phyloP scores from a whole-genome alignment of 2,329 filamentous ascomycete genomes.

The Beauveria bassiana region DNA sequence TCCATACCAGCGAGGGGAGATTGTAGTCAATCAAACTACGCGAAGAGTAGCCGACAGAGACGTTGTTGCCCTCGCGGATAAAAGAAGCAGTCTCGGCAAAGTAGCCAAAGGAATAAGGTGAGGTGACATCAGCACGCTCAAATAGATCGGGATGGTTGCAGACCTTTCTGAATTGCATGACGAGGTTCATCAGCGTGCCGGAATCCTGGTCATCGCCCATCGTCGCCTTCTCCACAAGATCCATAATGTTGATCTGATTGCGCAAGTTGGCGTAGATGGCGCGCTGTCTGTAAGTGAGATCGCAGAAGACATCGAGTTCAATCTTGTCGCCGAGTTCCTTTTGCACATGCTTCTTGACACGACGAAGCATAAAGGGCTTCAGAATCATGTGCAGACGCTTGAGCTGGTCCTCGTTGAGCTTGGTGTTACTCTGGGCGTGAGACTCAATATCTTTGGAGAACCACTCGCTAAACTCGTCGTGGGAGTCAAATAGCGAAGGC shows the following conservation, averaged over 20 bases:
- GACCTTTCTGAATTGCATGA: slow-evolving; percentile 99
- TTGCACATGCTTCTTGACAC: slow-evolving; percentile 99
- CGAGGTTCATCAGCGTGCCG: slow-evolving; percentile 94
- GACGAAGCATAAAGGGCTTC: slow-evolving; percentile 98
- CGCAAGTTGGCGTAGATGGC: slow-evolving; percentile 87
- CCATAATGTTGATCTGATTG: slow-evolving; percentile 98
- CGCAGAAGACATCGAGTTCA: slow-evolving; percentile 90
- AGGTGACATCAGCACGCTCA: slow-evolving; percentile 85
- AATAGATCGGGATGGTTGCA: slow-evolving; percentile 98
- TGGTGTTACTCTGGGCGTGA: slow-evolving; percentile 98
- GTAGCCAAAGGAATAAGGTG: slow-evolving; percentile 73
- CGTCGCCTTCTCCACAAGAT: slow-evolving; percentile 94
- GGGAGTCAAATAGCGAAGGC: slow-evolving; percentile 95
- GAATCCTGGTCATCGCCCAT: slow-evolving; percentile 91
- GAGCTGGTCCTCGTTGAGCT: slow-evolving; percentile 96
- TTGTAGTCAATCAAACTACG: slow-evolving; percentile 79
- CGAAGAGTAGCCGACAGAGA: slow-evolving; percentile 80
- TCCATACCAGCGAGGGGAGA: slow-evolving; percentile 74
- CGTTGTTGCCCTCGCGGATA: slow-evolving; percentile 73
- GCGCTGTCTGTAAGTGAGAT: slow-evolving; percentile 91
- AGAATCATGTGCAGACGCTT: slow-evolving; percentile 97
- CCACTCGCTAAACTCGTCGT: slow-evolving; percentile 90
- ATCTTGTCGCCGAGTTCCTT: slow-evolving; percentile 99
- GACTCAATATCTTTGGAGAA: slow-evolving; percentile 96
- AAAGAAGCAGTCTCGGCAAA: slow-evolving; percentile 96